These are phyloP conservation scores for Aspergillus nidulans DNA, from an alignment of 495 filamentous ascomycete genomes.

Conservation along the genomic window DNA sequence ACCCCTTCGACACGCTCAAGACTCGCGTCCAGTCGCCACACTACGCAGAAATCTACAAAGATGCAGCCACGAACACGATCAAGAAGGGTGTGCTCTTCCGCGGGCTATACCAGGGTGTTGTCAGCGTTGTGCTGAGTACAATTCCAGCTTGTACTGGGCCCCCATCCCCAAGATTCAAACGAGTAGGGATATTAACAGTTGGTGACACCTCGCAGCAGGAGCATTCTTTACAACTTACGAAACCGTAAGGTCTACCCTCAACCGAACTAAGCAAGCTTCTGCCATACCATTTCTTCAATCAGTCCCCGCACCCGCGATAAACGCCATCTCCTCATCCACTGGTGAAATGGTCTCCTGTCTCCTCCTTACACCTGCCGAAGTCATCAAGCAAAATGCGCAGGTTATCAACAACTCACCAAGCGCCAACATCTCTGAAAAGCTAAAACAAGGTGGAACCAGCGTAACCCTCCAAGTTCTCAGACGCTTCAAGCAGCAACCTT, in stretches of 20 bases:
- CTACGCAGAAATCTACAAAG: conserved; percentile 58
- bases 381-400: conserved; percentile 92
- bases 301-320: conserved; percentile 47
- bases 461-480: conserved; percentile 46
- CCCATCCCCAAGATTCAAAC: background rate
- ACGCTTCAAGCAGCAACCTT: conserved; percentile 52
- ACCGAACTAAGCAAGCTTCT: conserved; percentile 36
- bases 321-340: conserved; percentile 64
- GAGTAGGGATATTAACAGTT: background rate
- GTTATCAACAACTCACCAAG: conserved; percentile 41
- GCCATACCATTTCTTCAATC: conserved; percentile 44
- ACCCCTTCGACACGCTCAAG: conserved; percentile 82
- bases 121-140: conserved; percentile 82
- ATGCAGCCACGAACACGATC: conserved; percentile 47
- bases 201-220: conserved; percentile 53
- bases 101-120: conserved; percentile 84
- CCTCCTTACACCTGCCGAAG: conserved; percentile 84
- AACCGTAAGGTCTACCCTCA: conserved; percentile 57
- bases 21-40: conserved; percentile 77
- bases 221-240: conserved; percentile 92
- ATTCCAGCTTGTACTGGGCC: conserved; percentile 75
- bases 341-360: conserved; percentile 79
- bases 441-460: background rate
- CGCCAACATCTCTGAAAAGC: background rate
- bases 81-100: conserved; percentile 56